Percentiles rank a stretch among this genome's conserved stretches.
phyloP scores from a whole-genome alignment of 257 asterid species.

The Solanum virginianum region DNA sequence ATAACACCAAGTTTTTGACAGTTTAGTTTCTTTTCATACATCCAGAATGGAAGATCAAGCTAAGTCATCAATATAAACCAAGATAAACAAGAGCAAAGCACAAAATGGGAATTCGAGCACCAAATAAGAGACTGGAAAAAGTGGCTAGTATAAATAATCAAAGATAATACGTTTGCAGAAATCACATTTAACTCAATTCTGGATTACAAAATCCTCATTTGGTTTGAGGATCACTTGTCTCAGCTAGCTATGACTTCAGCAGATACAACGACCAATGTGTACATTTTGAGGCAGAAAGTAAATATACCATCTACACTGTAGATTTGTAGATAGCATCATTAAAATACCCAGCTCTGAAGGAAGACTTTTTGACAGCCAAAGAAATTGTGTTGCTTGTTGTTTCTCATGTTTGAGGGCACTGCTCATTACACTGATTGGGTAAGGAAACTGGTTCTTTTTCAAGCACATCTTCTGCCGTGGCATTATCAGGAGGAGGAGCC shows the following conservation, averaged over 20 bases:
- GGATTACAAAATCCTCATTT: neutral
- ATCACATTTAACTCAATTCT: neutral
- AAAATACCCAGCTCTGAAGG: neutral
- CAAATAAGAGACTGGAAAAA: neutral
- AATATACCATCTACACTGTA: neutral
- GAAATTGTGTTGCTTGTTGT: neutral
- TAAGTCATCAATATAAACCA: neutral
- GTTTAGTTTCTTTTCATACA: neutral
- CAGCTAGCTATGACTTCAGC: neutral
- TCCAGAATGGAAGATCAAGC: neutral
- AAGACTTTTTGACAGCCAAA: neutral
- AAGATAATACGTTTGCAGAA: neutral
- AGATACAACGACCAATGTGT: neutral
- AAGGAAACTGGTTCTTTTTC: constrained; percentile 4
- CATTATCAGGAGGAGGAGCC: constrained; percentile 14
- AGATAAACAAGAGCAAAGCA: neutral
- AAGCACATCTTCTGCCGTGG: neutral
- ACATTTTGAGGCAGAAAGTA: neutral
- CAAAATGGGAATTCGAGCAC: neutral
- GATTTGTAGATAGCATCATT: neutral
- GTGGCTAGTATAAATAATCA: neutral
- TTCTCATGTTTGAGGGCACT: constrained; percentile 9
- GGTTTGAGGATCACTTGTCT: neutral
- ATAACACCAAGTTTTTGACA: neutral
- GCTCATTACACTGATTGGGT: constrained; percentile 12